phyloP scores from a whole-genome alignment of 306 rosid species.

The Astragalus membranaceus region DNA sequence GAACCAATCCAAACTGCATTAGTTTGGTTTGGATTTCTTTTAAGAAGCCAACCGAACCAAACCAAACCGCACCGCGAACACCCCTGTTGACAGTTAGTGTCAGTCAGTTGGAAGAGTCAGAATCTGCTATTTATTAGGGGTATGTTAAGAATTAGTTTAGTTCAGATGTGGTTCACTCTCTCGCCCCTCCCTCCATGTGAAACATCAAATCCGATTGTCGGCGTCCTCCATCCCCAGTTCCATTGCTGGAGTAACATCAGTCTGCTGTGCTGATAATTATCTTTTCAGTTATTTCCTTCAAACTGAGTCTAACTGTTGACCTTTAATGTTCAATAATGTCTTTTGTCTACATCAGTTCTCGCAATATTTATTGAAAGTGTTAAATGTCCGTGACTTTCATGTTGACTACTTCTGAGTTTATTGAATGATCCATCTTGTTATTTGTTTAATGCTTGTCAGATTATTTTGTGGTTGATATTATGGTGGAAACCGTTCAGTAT shows the following conservation, averaged over 20 bases:
- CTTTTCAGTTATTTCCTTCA: not conserved
- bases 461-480: conserved; percentile 67
- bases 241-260: too few relatives aligned
- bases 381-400: not conserved
- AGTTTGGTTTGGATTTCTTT: too few relatives aligned
- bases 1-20: too few relatives aligned
- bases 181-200: not conserved
- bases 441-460: conserved; percentile 36
- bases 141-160: not conserved
- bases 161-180: not conserved
- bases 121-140: not conserved
- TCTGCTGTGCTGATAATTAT: not conserved
- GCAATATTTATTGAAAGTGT: not conserved
- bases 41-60: too few relatives aligned
- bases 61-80: too few relatives aligned
- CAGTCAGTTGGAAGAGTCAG: not conserved
- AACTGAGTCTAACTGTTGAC: not conserved
- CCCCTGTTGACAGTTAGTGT: not conserved
- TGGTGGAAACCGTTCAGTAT: conserved; percentile 77
- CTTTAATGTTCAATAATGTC: not conserved
- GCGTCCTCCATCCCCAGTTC: too few relatives aligned
- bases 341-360: not conserved
- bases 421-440: conserved; percentile 4
- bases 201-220: too few relatives aligned
- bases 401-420: conserved; percentile 10